Evolutionary conservation across 805 yeast genomes (phyloP), one percentile per base, ranked within the genome.

Genomic region (Naumovozyma dairenensis): DNA sequence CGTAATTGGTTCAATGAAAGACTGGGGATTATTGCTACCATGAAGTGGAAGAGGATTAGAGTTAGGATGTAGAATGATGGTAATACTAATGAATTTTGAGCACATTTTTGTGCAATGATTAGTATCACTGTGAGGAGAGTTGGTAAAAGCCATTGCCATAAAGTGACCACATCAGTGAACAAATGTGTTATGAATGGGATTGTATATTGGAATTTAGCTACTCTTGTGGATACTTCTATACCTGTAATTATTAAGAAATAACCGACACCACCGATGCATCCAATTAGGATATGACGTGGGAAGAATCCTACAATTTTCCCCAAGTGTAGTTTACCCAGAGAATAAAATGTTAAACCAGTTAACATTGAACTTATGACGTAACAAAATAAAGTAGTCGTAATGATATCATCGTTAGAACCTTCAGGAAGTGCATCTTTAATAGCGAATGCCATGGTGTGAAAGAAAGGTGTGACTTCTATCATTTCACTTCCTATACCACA

Each of bases 401-500:
- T 63, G 9, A 69, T 75, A 6, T 78, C 78, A 48, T 85, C 64
- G 16, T 68, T 65, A 48, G 83, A 65, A 16, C 67, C 64, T 4
- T 44, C 50, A 9, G 55, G 50, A 27, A 56, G 30, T 1, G 50
- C 31, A 2, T 59, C 53, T 55, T 78, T 64, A 31, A 92, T 77
- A 10, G 78, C 64, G 18, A 72, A 64, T 1, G 96, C 96, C 94
- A 92, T 87, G 2, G 93, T 71, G 52, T 92, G 98, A 65, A 89
- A 89, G 56, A 92, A 92, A 2, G 98, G 98, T 2, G 96, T 94
- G n/a, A 92, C 85, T 57, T 92, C 98, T 44, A 92, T 92, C 98
- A 92, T 92, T 60, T 92, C 97, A 3, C 95, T 82, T 1, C 98
- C 98, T 28, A 89, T 76, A n/a, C 94, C 95, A 2, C 86, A 71